Percentiles rank a stretch among this genome's conserved stretches.
phyloP scores from a whole-genome alignment of 257 asterid species.

The Gentiana straminea region DNA sequence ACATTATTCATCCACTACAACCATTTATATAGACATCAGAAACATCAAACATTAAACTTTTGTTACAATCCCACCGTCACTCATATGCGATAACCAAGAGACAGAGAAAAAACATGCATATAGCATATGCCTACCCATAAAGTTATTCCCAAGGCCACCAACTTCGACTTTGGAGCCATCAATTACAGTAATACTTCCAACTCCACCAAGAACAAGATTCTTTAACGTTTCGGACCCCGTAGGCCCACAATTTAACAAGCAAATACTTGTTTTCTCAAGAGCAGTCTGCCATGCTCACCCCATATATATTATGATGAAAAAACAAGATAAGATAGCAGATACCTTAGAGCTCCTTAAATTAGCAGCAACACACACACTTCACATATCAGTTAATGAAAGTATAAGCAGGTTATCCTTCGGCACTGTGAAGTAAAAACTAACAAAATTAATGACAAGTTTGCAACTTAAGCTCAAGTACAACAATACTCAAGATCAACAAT shows the following conservation, averaged over 20 bases:
- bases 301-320: conserved; percentile 28
- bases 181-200: conserved; percentile 89
- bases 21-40: neutral
- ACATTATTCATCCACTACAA: conserved; percentile 69
- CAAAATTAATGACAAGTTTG: no score
- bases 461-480: no score
- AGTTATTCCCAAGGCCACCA: conserved; percentile 92
- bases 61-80: neutral
- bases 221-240: conserved; percentile 93
- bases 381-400: no score
- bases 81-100: neutral
- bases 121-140: conserved; percentile 46
- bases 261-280: conserved; percentile 87
- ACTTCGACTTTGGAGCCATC: conserved; percentile 91
- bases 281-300: conserved; percentile 99
- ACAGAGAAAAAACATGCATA: neutral
- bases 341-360: no score
- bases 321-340: no score
- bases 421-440: no score
- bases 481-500: no score
- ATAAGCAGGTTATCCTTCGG: no score
- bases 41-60: neutral
- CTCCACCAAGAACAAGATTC: conserved; percentile 93
- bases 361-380: no score
- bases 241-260: conserved; percentile 95